These are phyloP conservation scores for Phytophthora rubi DNA, from an alignment of 352 stramenopile species.

Conservation along the genomic window DNA sequence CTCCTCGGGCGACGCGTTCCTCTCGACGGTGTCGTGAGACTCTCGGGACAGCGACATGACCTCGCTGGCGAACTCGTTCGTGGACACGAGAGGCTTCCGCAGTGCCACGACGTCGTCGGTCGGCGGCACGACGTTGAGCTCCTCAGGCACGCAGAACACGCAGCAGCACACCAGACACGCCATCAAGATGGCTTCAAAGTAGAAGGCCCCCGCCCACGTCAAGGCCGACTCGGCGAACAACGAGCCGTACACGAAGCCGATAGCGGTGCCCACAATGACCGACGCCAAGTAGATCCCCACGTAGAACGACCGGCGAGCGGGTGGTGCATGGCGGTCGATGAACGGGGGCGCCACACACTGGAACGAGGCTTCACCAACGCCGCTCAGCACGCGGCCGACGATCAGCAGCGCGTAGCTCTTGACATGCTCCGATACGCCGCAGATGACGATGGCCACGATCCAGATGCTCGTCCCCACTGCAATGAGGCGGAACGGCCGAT, in stretches of 20 bases:
- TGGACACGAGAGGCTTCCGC: constrained; percentile 31
- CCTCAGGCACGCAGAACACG: constrained; percentile 50
- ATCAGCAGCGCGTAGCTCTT: constrained; percentile 83
- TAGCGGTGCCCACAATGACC: constrained; percentile 80
- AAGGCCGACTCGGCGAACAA: constrained; percentile 57
- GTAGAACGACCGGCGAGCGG: constrained; percentile 67
- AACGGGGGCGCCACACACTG: constrained; percentile 87
- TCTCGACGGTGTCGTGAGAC: constrained; percentile 22
- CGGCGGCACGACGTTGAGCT: constrained; percentile 45
- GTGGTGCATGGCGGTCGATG: constrained; percentile 80
- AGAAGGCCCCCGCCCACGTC: constrained; percentile 82
- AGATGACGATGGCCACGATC: constrained; percentile 76
- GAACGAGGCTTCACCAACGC: constrained; percentile 87
- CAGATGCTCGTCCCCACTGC: constrained; percentile 75
- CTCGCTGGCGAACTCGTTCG: constrained; percentile 39
- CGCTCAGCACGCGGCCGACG: constrained; percentile 76
- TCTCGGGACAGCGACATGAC: constrained; percentile 35
- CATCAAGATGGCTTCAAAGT: constrained; percentile 84
- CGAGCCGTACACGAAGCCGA: constrained; percentile 82
- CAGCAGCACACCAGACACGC: constrained; percentile 63
- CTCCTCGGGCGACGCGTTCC: constrained; percentile 27
- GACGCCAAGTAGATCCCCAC: constrained; percentile 90
- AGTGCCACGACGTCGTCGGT: constrained; percentile 31
- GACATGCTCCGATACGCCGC: constrained; percentile 55
- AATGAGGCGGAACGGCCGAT: constrained; percentile 82